Evolutionary conservation across 352 stramenopile genomes (phyloP).

Genomic region (Phytopythium delawarense): DNA sequence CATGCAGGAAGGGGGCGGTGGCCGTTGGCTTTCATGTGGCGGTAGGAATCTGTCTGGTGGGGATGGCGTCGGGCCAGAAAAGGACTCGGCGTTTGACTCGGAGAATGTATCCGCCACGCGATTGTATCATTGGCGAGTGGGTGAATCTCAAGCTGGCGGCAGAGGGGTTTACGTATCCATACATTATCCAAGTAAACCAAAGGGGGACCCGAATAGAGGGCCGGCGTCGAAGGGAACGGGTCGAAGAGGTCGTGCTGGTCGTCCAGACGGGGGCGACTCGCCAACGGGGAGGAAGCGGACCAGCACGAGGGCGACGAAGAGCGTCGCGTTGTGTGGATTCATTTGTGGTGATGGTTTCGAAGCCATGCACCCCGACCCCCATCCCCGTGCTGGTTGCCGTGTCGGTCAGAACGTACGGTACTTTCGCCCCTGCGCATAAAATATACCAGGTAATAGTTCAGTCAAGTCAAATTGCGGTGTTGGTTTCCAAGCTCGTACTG

Average conservation of each 20-base stretch:
- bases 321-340: slow-evolving; percentile 1
- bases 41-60: not conserved
- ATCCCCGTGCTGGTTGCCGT: not conserved
- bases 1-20: too few relatives aligned
- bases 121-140: not conserved
- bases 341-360: slow-evolving; percentile 7
- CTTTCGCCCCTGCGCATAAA: not conserved
- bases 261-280: not conserved
- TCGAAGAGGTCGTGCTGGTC: not conserved
- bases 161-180: not conserved
- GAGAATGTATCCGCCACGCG: not conserved
- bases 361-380: not conserved
- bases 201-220: not conserved
- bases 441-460: not conserved
- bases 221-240: not conserved
- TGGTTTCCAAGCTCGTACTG: slow-evolving; percentile 6
- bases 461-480: slow-evolving; percentile 1
- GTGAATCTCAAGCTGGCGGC: too few relatives aligned
- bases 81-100: not conserved
- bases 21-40: too few relatives aligned
- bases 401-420: not conserved
- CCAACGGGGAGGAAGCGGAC: not conserved
- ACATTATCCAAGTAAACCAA: not conserved
- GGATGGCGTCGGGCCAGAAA: not conserved
- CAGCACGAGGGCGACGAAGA: not conserved